Percentiles rank a stretch among this genome's conserved stretches.
Conservation (phyloP, 306 rosid species). For the Vicia faba region DNA sequence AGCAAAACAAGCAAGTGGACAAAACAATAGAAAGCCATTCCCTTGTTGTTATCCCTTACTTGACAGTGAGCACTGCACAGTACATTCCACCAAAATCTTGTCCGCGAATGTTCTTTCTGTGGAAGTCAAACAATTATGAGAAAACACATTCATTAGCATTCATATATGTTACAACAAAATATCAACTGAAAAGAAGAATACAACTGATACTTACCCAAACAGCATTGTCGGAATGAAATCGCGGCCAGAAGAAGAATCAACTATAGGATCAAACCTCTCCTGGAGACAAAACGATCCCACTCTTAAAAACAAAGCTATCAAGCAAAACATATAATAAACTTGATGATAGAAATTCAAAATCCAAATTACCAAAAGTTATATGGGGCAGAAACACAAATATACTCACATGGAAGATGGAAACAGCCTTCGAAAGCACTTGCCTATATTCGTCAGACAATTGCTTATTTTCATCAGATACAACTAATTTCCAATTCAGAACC, state of each 20-base stretch:
- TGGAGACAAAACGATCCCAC: conserved; percentile 31
- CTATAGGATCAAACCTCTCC: conserved; percentile 91
- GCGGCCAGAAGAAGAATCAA: conserved; percentile 70
- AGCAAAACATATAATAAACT: background rate
- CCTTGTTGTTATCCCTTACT: conserved; percentile 57
- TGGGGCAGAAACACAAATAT: background rate
- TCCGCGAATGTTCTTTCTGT: conserved; percentile 72
- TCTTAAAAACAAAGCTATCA: background rate
- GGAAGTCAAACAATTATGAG: conserved; percentile 31
- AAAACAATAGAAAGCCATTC: background rate
- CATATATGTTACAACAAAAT: background rate
- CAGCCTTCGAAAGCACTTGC: conserved; percentile 71
- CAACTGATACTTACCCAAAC: conserved; percentile 61
- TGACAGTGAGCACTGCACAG: conserved; percentile 84
- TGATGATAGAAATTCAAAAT: background rate
- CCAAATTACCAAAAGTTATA: background rate
- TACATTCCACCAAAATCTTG: conserved; percentile 91
- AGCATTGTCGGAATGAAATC: conserved; percentile 92
- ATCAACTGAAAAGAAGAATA: background rate
- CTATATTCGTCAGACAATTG: conserved; percentile 55
- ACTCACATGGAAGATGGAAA: conserved; percentile 87
- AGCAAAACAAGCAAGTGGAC: background rate
- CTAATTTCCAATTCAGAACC: conserved; percentile 75
- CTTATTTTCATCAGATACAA: conserved; percentile 54
- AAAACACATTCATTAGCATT: background rate